These are phyloP conservation scores for Yamadazyma sp. DNA, from an alignment of 1,139 yeast genomes.

Conservation along the genomic window DNA sequence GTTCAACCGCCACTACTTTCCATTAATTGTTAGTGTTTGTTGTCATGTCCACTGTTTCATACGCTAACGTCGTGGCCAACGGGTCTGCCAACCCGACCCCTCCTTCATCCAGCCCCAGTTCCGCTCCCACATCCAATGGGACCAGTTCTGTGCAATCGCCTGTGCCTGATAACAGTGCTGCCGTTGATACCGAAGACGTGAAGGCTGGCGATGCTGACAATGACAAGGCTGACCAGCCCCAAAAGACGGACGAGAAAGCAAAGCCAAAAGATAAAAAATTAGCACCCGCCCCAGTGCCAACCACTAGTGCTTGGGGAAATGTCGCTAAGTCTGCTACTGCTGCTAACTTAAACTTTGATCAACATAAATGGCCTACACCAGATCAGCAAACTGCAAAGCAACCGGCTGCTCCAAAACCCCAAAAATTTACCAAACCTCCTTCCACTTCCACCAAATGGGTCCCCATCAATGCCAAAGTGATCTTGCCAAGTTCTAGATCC, in stretches of 20 bases:
- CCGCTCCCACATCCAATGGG: conserved; percentile 6
- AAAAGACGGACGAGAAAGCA: conserved; percentile 13
- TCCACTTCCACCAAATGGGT: conserved; percentile 86
- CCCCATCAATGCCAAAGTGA: conserved; percentile 77
- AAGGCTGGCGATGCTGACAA: conserved; percentile 2
- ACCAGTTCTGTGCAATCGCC: conserved; percentile 10
- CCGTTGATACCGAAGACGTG: background rate
- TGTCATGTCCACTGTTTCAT: conserved; percentile 19
- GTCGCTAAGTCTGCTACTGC: conserved; percentile 17
- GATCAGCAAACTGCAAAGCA: conserved; percentile 25
- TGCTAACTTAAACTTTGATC: conserved; percentile 36
- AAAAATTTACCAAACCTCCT: conserved; percentile 55
- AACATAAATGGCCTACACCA: conserved; percentile 63
- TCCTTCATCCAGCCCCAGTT: conserved; percentile 6
- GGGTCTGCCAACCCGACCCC: conserved; percentile 16
- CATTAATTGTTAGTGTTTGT: too few relatives aligned
- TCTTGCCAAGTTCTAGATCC: conserved; percentile 32
- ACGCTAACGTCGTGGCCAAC: conserved; percentile 45
- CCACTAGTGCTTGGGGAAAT: conserved; percentile 69
- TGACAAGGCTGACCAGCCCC: conserved; percentile 3
- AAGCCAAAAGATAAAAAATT: conserved; percentile 31
- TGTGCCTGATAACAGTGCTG: conserved; percentile 15
- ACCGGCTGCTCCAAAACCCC: conserved; percentile 31
- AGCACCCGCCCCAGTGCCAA: conserved; percentile 79
- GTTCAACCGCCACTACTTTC: too few relatives aligned